Conservation (phyloP, 164 flowering plant species). For the Umbilicus rupestris region DNA sequence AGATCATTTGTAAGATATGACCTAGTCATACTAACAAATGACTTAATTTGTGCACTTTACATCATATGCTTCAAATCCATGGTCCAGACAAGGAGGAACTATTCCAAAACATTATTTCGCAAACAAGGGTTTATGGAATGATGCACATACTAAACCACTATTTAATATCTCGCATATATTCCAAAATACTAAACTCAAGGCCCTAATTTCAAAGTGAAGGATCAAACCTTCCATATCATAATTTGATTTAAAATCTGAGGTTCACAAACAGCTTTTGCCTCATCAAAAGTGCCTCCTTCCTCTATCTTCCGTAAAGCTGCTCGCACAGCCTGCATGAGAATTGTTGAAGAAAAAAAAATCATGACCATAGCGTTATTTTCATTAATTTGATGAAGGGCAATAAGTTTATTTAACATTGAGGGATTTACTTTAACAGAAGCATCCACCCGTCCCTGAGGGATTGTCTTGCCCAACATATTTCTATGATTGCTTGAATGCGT, state of each 20-base stretch:
- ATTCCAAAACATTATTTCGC: neutral
- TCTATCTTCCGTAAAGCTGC: conserved; percentile 49
- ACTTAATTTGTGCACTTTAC: neutral
- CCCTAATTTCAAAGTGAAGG: neutral
- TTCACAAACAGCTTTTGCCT: conserved; percentile 55
- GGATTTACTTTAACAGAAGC: conserved; percentile 40
- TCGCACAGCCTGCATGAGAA: conserved; percentile 9
- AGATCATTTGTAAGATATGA: neutral
- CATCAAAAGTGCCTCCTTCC: conserved; percentile 39
- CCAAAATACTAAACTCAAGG: neutral
- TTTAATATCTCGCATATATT: neutral
- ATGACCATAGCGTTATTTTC: neutral
- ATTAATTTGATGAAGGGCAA: neutral
- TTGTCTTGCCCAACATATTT: conserved; percentile 23
- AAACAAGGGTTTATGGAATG: neutral
- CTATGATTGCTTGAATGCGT: conserved; percentile 21
- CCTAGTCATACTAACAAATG: neutral
- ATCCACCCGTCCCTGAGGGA: conserved; percentile 53
- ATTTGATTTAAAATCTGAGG: conserved; percentile 38
- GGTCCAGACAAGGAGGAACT: conserved; percentile 4
- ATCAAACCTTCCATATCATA: conserved; percentile 39
- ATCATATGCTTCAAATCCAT: neutral
- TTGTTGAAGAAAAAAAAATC: neutral
- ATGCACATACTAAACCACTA: neutral
- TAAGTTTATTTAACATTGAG: neutral